A percentile compares a stretch with the other conserved stretches of the same genome.
Evolutionary conservation across 305 asterid species (phyloP).

Genomic region (Fraxinus greggii): DNA sequence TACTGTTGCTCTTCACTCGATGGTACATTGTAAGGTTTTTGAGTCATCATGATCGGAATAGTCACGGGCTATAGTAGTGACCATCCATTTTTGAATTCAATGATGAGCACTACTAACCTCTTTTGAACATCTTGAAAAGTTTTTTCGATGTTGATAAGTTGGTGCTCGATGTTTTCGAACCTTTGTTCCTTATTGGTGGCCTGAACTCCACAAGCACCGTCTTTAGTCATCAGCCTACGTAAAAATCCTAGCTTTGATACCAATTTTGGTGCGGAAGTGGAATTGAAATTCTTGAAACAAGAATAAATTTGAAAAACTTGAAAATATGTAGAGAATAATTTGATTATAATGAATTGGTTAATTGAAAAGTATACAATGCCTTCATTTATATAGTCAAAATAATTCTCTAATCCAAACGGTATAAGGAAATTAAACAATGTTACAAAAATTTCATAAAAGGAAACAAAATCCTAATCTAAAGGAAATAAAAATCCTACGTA

Average conservation of each 20-base stretch:
- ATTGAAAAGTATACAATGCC: not conserved
- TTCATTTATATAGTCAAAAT: not conserved
- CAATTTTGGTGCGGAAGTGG: not conserved
- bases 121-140: not conserved
- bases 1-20: not conserved
- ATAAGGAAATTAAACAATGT: not conserved
- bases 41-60: not conserved
- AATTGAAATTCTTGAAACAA: not conserved
- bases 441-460: not conserved
- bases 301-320: not conserved
- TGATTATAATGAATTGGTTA: not conserved
- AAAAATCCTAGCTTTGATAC: not conserved
- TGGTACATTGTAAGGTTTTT: not conserved
- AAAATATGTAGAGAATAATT: not conserved
- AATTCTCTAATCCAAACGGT: not conserved
- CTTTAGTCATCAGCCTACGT: not conserved
- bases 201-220: not conserved
- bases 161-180: not conserved
- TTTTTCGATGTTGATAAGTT: not conserved
- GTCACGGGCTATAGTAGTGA: not conserved
- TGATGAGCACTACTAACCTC: not conserved
- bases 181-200: not conserved
- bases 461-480: no score
- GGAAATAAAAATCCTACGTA: not conserved
- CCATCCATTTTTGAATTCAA: not conserved